Conservation (phyloP, 2,329 filamentous ascomycete species). For the Alternaria rosae region DNA sequence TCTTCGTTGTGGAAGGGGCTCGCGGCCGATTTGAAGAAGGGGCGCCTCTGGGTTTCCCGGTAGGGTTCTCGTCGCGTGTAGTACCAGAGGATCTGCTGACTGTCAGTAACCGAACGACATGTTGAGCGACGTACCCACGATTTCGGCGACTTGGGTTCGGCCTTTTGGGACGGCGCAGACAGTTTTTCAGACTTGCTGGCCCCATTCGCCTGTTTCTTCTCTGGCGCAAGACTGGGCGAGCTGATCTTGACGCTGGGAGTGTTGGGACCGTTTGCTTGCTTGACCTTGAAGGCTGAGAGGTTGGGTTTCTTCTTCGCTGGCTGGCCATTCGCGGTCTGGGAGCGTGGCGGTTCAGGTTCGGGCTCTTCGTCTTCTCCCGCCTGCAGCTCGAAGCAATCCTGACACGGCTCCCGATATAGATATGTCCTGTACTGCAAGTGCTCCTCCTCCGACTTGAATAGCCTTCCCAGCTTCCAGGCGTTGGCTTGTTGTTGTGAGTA, state of each 20-base stretch:
- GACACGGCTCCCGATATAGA: slow-evolving; percentile 63
- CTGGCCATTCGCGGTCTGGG: slow-evolving; percentile 41
- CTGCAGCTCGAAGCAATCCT: slow-evolving; percentile 57
- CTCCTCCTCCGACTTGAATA: slow-evolving; percentile 64
- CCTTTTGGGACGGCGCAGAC: slow-evolving; percentile 21
- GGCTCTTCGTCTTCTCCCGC: slow-evolving; percentile 63
- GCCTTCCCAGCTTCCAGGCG: slow-evolving; percentile 57
- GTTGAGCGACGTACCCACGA: slow-evolving; percentile 20
- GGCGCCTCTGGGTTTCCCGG: slow-evolving; percentile 23
- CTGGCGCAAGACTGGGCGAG: slow-evolving; percentile 36
- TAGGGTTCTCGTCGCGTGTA: slow-evolving; percentile 24
- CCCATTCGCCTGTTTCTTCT: slow-evolving; percentile 39
- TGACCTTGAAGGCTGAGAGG: slow-evolving; percentile 67
- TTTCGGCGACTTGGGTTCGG: slow-evolving; percentile 24
- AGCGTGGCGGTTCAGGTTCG: slow-evolving; percentile 51
- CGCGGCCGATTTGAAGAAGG: slow-evolving; percentile 21
- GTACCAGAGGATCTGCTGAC: slow-evolving; percentile 26
- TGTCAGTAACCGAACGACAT: slow-evolving; percentile 20
- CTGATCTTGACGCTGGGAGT: slow-evolving; percentile 41
- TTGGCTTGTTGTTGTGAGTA: slow-evolving; percentile 51
- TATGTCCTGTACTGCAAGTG: slow-evolving; percentile 70
- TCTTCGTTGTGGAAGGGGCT: slow-evolving; percentile 39
- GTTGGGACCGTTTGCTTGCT: slow-evolving; percentile 51
- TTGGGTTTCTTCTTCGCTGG: slow-evolving; percentile 68
- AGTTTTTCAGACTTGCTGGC: slow-evolving; percentile 32